Evolutionary conservation across 768 basidiomycete species (phyloP), one percentile per base, ranked within the genome.

Genomic region (Hygrocybe punicea): DNA sequence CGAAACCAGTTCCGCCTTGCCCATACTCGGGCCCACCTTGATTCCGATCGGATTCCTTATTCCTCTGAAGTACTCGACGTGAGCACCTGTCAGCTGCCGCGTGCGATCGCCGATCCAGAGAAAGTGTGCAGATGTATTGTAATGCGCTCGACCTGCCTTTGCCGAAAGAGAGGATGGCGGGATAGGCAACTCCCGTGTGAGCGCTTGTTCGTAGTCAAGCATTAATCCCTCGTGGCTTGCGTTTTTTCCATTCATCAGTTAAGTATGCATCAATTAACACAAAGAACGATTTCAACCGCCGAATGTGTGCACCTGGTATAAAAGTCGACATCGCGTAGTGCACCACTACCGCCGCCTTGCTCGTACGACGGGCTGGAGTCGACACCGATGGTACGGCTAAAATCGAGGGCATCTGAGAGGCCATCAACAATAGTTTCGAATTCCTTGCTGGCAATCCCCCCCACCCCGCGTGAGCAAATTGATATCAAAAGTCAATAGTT

Each of bases 61-160:
- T 6, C 93, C 93, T 55, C 91, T 78, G 74, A 95, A 95, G 71
- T 94, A 94, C 74, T 98, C 96, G 33, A 98, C 86, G 68, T 99
- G 97, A 3, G 94, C 97, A 6, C 94, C 93, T 46, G 84, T 82
- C 0, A 98, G 76, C 71, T 96, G 92, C 39, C 96, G 78, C 4
- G 96, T 99, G 51, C 96, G 84, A 72, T 99, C 97, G 0, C 96
- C 96, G 53, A 99, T 91, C 96, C 96, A 99, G 50, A 98, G 71
- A 73, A 97, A 96, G 69, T 95, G 94, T 7, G 93, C 91, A 2
- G 92, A 91, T 14, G 91, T 89, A 68, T 98, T 96, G 73, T 96
- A 98, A 69, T 80, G 82, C 36, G 80, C 84, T 44, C 24, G 34
- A 10, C 53, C 51, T 3, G 52, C 57, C 29, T 60, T 34, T 47